phyloP scores from a whole-genome alignment of 2,329 filamentous ascomycete species.

The Cordyceps tenuipes region DNA sequence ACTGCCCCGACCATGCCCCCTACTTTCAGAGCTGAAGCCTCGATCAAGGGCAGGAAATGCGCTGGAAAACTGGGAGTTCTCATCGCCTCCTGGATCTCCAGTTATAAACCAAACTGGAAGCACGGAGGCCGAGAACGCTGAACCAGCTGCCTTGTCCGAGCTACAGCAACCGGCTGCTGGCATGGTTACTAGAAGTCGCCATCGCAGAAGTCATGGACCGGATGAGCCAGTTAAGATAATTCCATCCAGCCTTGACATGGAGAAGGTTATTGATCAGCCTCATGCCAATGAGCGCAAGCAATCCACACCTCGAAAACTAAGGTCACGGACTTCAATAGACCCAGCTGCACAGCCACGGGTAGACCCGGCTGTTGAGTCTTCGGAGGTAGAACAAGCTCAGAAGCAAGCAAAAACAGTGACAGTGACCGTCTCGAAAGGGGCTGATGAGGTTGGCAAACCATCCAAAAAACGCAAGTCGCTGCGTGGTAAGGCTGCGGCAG shows the following conservation, averaged over 20 bases:
- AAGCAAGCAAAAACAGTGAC: neutral
- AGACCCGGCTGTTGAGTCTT: neutral
- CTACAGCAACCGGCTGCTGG: neutral
- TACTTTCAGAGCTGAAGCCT: constrained; percentile 44
- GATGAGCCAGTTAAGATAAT: constrained; percentile 7
- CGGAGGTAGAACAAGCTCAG: neutral
- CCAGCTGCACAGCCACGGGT: neutral
- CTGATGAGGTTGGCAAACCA: neutral
- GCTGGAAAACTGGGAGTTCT: constrained; percentile 44
- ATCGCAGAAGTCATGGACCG: neutral
- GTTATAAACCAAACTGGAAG: constrained; percentile 11
- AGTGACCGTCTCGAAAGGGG: neutral
- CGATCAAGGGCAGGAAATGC: constrained; percentile 30
- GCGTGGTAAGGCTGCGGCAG: constrained; percentile 4
- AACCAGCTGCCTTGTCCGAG: neutral
- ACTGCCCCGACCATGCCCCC: constrained; percentile 43
- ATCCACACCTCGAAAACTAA: neutral
- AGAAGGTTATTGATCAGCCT: neutral
- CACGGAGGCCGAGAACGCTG: neutral
- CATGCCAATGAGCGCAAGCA: neutral
- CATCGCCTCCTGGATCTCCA: constrained; percentile 49
- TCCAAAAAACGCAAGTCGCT: constrained; percentile 4
- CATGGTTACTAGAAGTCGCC: constrained; percentile 11
- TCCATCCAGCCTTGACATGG: constrained; percentile 7
- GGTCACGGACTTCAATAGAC: neutral